These are phyloP conservation scores for Mucor circinelloides DNA, from an alignment of 371 early-diverging fungal genomes.

Conservation along the genomic window DNA sequence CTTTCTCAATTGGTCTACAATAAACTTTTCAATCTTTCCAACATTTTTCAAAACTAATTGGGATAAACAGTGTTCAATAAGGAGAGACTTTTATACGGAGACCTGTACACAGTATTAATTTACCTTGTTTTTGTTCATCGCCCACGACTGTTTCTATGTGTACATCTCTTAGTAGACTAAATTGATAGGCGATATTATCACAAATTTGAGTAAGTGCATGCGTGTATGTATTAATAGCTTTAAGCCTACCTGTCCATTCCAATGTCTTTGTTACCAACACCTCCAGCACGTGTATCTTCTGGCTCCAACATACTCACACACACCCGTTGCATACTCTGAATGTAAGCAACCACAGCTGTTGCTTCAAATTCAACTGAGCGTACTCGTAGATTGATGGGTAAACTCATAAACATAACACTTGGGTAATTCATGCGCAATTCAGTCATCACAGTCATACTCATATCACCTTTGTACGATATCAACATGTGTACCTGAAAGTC, in stretches of 20 bases:
- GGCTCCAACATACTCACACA: conserved; percentile 91
- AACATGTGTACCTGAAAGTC: conserved; percentile 81
- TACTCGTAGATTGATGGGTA: conserved; percentile 85
- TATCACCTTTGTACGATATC: conserved; percentile 83
- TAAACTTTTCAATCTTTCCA: conserved; percentile 89
- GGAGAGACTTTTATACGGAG: neutral
- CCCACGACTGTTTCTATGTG: conserved; percentile 90
- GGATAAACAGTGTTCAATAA: neutral
- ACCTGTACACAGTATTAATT: neutral
- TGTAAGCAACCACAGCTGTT: conserved; percentile 84
- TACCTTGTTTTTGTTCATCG: conserved; percentile 86
- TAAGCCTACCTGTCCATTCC: conserved; percentile 38
- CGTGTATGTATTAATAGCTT: neutral
- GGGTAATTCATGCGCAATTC: conserved; percentile 93
- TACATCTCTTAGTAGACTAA: conserved; percentile 72
- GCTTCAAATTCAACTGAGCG: conserved; percentile 87
- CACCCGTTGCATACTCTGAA: conserved; percentile 72
- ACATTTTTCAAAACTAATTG: conserved; percentile 85
- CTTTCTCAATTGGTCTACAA: conserved; percentile 85
- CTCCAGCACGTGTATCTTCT: conserved; percentile 37
- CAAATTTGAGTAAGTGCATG: neutral
- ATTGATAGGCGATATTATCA: neutral
- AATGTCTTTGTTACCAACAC: conserved; percentile 20
- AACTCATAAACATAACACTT: conserved; percentile 85
- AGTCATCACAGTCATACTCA: conserved; percentile 82